Conservation (phyloP, 2,329 filamentous ascomycete species). For the Fusarium temperatum region DNA sequence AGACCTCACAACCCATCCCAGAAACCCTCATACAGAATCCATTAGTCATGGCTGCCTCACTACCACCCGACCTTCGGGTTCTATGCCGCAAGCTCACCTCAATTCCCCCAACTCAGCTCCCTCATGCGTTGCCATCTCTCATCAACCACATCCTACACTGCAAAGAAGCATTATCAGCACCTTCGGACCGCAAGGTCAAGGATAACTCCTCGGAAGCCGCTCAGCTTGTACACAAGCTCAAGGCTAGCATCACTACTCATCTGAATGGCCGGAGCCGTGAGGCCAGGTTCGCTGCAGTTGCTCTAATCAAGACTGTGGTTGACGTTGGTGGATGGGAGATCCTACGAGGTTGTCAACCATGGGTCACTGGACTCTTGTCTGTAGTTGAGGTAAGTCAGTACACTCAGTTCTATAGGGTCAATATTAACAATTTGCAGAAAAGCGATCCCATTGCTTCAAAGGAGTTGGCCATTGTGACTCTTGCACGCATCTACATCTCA, state of each 20-base stretch:
- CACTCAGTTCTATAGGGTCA: neutral
- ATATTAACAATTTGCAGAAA: constrained; percentile 63
- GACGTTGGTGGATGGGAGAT: constrained; percentile 88
- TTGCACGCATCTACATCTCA: constrained; percentile 85
- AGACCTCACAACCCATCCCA: neutral
- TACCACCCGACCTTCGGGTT: constrained; percentile 68
- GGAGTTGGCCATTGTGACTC: constrained; percentile 77
- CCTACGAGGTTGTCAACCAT: constrained; percentile 75
- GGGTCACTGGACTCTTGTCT: constrained; percentile 79
- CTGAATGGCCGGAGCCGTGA: constrained; percentile 79
- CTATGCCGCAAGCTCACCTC: constrained; percentile 76
- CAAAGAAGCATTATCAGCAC: constrained; percentile 68
- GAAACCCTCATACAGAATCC: neutral
- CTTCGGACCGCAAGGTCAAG: constrained; percentile 69
- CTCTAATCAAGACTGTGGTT: constrained; percentile 80
- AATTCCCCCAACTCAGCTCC: constrained; percentile 76
- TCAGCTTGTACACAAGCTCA: constrained; percentile 82
- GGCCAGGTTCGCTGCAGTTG: constrained; percentile 80
- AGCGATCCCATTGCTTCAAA: constrained; percentile 79
- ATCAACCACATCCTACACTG: constrained; percentile 67
- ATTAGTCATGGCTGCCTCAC: constrained; percentile 45
- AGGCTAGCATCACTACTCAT: constrained; percentile 79
- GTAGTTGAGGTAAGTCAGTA: constrained; percentile 72
- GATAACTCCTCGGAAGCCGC: constrained; percentile 70
- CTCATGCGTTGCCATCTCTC: constrained; percentile 75